Evolutionary conservation across 768 basidiomycete species (phyloP), one percentile per base, ranked within the genome.

Genomic region (Crucibulum laeve): DNA sequence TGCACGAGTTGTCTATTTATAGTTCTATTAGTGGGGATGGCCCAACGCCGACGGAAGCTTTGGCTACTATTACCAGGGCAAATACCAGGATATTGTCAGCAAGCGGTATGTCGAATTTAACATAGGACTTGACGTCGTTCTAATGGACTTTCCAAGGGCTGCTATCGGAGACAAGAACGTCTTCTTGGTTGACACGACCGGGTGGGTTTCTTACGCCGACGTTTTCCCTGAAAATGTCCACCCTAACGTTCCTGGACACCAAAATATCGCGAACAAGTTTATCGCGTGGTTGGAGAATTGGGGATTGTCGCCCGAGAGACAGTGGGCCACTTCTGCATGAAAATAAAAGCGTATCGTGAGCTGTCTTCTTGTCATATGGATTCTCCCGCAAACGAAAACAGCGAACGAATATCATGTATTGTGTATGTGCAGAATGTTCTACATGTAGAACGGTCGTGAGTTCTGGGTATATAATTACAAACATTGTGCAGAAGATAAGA

Each of bases 111-210:
- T 47, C 6, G 8, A 5, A 40, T 45, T 18, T 15, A 21, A 13
- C 6, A 17, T 33, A 8, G 13, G 15, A 23, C 24, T 24, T 10
- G n/a, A 15, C 22, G 8, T 19, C n/a, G 4, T 19, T 8, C 22
- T 15, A 36, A 46, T 21, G 25, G 32, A 13, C 30, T 22, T 38
- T 28, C 30, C 8, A 43, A 71, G 73, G 38, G 63, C 65, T 40
- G 61, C 60, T 3, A 21, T 55, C 1, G 77, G 76, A 11, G 77
- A 80, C 54, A 54, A 62, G 43, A 65, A 73, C 46, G 63, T 75
- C 15, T 77, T 71, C 58, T 59, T 79, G 0, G 77, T 80, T 18
- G 65, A 80, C 50, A 76, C 78, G 5, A 77, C 74, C 0, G 77
- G 76, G 3, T 82, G 77, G 77, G 69, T 78, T 15, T 64, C 65